phyloP scores from a whole-genome alignment of 2,329 filamentous ascomycete species.

The Aspergillus fijiensis region DNA sequence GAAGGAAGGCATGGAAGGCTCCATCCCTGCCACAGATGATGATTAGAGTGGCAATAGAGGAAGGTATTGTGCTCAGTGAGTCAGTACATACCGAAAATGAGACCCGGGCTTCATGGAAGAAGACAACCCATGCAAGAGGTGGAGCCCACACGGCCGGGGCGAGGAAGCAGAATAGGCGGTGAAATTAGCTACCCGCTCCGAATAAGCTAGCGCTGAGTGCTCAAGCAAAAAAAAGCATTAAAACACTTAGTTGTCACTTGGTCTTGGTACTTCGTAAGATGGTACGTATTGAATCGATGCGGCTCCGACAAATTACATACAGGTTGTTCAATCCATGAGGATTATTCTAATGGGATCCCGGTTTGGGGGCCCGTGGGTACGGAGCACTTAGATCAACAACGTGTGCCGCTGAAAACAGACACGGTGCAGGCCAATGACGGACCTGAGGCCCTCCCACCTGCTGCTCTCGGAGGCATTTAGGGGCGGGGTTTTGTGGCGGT shows the following conservation, averaged over 20 bases:
- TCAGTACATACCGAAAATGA: neutral
- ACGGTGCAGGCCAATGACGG: neutral
- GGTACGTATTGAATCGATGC: neutral
- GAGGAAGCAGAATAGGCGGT: slow-evolving; percentile 1
- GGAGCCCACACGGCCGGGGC: slow-evolving; percentile 4
- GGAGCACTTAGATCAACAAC: neutral
- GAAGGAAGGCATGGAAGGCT: slow-evolving; percentile 9
- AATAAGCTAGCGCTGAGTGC: neutral
- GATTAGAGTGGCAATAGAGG: slow-evolving; percentile 14
- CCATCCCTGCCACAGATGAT: neutral
- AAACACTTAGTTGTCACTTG: too few species aligned
- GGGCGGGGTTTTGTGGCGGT: slow-evolving; percentile 5
- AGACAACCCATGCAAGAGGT: neutral
- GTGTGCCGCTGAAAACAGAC: slow-evolving; percentile 11
- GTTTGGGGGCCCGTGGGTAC: neutral
- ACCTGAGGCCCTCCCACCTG: neutral
- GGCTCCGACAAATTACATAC: neutral
- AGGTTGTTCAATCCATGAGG: too few species aligned
- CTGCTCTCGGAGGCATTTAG: slow-evolving; percentile 1
- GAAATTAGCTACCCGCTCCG: neutral
- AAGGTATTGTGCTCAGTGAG: neutral
- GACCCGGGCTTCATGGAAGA: neutral
- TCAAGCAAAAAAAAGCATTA: too few species aligned
- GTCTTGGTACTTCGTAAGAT: neutral
- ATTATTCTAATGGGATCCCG: too few species aligned